Conservation (phyloP, 75 land plant genomes). For the Ceratopteris richardii region DNA sequence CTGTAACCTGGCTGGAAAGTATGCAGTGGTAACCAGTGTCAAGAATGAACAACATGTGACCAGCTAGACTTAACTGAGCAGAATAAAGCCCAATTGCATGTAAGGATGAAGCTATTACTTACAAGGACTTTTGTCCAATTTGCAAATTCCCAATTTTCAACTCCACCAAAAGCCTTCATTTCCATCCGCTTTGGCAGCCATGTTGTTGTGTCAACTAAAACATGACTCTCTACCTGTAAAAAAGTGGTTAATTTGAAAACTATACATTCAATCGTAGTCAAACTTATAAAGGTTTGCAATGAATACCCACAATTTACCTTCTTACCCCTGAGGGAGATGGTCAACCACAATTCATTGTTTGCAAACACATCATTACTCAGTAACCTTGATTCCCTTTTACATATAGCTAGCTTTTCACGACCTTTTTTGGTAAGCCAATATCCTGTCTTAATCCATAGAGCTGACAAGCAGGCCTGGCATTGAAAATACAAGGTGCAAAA, state of each 20-base stretch:
- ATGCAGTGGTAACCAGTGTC: no score
- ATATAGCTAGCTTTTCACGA: slow-evolving; percentile 10
- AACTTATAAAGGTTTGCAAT: no score
- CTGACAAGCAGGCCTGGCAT: slow-evolving; percentile 20
- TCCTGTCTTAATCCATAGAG: slow-evolving; percentile 36
- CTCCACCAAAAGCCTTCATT: slow-evolving; percentile 22
- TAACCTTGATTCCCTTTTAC: slow-evolving; percentile 9
- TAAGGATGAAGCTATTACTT: no score
- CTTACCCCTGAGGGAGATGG: slow-evolving; percentile 12
- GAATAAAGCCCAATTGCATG: no score
- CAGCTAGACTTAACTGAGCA: no score
- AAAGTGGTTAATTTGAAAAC: not conserved
- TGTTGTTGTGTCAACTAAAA: slow-evolving; percentile 16
- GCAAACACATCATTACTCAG: not conserved
- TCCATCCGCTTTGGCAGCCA: slow-evolving; percentile 21
- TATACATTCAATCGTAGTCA: no score
- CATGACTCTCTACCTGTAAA: slow-evolving; percentile 21
- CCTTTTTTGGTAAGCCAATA: slow-evolving; percentile 38
- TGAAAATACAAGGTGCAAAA: not conserved
- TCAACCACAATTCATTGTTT: slow-evolving; percentile 8
- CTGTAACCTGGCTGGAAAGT: not conserved
- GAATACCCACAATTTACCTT: no score
- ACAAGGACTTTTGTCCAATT: slow-evolving; percentile 16
- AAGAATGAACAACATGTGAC: no score
- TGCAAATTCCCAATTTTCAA: slow-evolving; percentile 21